phyloP scores from a whole-genome alignment of 306 rosid genomes.

The Abrus pulchellus region DNA sequence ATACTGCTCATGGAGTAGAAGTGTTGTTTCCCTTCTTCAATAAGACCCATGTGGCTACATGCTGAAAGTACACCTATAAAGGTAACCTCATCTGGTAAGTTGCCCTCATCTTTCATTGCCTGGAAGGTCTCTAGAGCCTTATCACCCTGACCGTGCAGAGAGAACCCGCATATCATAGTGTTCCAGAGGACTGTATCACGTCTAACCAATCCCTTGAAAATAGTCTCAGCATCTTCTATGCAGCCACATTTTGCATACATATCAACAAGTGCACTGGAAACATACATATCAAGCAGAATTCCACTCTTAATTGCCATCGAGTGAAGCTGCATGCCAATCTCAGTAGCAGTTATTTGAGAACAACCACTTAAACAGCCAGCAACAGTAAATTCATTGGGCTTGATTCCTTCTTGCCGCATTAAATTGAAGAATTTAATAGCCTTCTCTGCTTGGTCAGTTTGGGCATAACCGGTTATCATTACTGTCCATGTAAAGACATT shows the following conservation, averaged over 20 bases:
- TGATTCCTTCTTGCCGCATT: conserved; percentile 49
- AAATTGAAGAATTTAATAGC: conserved; percentile 42
- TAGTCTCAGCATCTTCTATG: conserved; percentile 56
- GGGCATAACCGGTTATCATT: conserved; percentile 47
- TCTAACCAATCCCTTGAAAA: conserved; percentile 46
- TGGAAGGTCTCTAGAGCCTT: conserved; percentile 56
- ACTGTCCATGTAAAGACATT: conserved; percentile 53
- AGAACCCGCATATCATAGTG: conserved; percentile 56
- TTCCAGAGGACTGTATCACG: conserved; percentile 52
- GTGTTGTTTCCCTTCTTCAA: conserved; percentile 51
- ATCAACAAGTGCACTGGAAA: conserved; percentile 51
- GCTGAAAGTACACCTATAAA: conserved; percentile 56
- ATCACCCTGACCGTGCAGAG: conserved; percentile 48
- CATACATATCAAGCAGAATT: conserved; percentile 44
- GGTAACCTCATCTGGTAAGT: conserved; percentile 50
- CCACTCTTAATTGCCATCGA: conserved; percentile 51
- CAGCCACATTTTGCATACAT: conserved; percentile 58
- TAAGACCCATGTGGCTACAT: conserved; percentile 53
- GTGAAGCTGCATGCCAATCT: conserved; percentile 49
- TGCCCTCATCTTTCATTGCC: conserved; percentile 46
- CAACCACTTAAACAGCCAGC: conserved; percentile 52
- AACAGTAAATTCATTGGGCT: conserved; percentile 49
- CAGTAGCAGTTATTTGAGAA: conserved; percentile 48
- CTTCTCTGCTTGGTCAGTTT: conserved; percentile 48
- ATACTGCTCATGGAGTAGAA: conserved; percentile 41